These are phyloP conservation scores for Hyphopichia wangnamkhiaoensis DNA, from an alignment of 1,139 yeast genomes.

Conservation along the genomic window DNA sequence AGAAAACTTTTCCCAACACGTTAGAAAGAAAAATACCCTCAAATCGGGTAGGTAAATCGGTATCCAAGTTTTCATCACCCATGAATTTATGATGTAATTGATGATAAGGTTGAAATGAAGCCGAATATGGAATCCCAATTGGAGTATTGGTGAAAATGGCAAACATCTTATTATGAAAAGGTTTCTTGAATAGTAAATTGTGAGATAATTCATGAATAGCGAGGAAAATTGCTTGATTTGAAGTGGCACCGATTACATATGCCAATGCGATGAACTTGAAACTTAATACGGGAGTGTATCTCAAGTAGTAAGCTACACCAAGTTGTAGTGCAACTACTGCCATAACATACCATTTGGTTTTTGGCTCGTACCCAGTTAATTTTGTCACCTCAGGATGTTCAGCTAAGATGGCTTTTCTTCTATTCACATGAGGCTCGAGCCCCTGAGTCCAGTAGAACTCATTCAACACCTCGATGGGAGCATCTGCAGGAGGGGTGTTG, in stretches of 20 bases:
- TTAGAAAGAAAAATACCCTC: constrained; percentile 77
- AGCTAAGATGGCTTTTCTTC: constrained; percentile 72
- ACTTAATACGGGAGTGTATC: constrained; percentile 54
- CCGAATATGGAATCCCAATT: constrained; percentile 87
- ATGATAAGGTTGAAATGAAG: constrained; percentile 90
- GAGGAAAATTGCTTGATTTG: constrained; percentile 78
- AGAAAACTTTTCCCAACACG: constrained; percentile 84
- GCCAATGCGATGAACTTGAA: constrained; percentile 63
- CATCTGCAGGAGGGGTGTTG: constrained; percentile 45
- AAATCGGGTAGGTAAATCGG: constrained; percentile 79
- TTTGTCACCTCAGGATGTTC: constrained; percentile 79
- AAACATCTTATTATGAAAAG: constrained; percentile 73
- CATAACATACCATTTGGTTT: constrained; percentile 72
- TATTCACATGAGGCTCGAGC: constrained; percentile 74
- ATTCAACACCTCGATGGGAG: constrained; percentile 41
- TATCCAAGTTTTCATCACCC: constrained; percentile 84
- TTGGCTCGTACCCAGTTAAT: constrained; percentile 83
- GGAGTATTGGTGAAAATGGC: constrained; percentile 80
- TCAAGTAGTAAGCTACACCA: constrained; percentile 57
- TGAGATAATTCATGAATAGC: constrained; percentile 90
- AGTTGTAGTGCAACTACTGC: constrained; percentile 69
- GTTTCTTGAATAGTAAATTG: constrained; percentile 80
- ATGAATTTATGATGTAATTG: constrained; percentile 86
- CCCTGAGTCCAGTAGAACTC: constrained; percentile 86
- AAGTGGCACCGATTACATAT: constrained; percentile 82